Conservation (phyloP, 176 grass and related monocot species). For the Juncus inflexus region DNA sequence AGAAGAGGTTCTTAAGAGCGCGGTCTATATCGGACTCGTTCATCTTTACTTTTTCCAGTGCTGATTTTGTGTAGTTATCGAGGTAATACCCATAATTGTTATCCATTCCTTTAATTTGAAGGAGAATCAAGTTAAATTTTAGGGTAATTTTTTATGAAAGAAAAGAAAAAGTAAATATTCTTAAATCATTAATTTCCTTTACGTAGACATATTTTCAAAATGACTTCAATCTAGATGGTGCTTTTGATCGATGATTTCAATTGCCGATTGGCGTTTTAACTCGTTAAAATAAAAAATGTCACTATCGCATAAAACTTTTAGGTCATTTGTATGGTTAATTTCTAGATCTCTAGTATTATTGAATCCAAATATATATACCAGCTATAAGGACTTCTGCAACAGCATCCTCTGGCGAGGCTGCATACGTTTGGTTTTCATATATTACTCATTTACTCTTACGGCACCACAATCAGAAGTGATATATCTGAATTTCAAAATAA, state of each 20-base stretch:
- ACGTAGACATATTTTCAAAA: too few relatives aligned
- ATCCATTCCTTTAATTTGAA: constrained; percentile 61
- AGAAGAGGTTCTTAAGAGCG: constrained; percentile 67
- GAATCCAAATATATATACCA: constrained; percentile 38
- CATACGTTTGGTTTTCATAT: constrained; percentile 57
- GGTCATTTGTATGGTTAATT: too few relatives aligned
- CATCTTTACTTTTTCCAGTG: constrained; percentile 55
- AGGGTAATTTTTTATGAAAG: too few relatives aligned
- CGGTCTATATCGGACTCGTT: constrained; percentile 64
- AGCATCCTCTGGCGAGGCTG: constrained; percentile 53
- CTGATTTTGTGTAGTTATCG: constrained; percentile 44
- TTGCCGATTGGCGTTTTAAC: too few relatives aligned
- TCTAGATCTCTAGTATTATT: too few relatives aligned
- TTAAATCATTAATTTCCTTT: too few relatives aligned
- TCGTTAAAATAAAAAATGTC: too few relatives aligned
- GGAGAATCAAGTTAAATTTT: too few relatives aligned
- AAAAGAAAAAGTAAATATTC: too few relatives aligned
- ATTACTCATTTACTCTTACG: constrained; percentile 70
- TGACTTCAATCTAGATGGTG: too few relatives aligned
- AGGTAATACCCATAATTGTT: constrained; percentile 75
- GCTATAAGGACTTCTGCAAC: constrained; percentile 74
- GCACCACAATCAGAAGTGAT: constrained; percentile 78
- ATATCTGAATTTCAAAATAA: constrained; percentile 40
- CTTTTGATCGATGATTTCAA: too few relatives aligned
- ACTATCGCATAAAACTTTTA: too few relatives aligned